Percentiles rank a stretch among this genome's conserved stretches.
Conservation (phyloP, 805 yeast genomes). For the Hermanozyma aechmeae region DNA sequence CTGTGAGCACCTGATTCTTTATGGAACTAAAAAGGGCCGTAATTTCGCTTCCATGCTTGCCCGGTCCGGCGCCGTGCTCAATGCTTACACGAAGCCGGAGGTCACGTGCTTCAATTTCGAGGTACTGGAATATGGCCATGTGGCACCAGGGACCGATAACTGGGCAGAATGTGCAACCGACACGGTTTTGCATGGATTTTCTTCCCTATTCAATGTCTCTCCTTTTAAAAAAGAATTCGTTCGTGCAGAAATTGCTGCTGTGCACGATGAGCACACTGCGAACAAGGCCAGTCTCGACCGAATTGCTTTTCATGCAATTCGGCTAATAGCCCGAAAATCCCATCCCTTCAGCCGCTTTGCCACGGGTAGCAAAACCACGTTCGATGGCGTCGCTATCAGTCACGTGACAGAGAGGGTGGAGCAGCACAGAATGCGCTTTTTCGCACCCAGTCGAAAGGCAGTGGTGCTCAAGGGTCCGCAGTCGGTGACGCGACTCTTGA, state of each 20-base stretch:
- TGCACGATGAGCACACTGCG: conserved; percentile 59
- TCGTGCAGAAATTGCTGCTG: conserved; percentile 46
- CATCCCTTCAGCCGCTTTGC: conserved; percentile 57
- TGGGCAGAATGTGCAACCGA: conserved; percentile 32
- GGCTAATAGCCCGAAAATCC: conserved; percentile 34
- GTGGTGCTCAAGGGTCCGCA: conserved; percentile 60
- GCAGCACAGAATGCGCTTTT: conserved; percentile 33
- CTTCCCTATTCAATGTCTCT: conserved; percentile 44
- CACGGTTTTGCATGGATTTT: conserved; percentile 37
- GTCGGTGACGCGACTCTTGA: too few species aligned
- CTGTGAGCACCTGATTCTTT: conserved; percentile 66
- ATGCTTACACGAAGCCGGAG: conserved; percentile 65
- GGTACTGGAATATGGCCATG: conserved; percentile 41
- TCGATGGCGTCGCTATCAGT: conserved; percentile 13
- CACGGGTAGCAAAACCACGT: conserved; percentile 53
- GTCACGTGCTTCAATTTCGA: conserved; percentile 58
- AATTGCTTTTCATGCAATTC: conserved; percentile 48
- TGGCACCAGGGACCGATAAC: conserved; percentile 9
- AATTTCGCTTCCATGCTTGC: conserved; percentile 34
- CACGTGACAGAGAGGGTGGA: conserved; percentile 23
- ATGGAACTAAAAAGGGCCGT: conserved; percentile 18
- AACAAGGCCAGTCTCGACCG: conserved; percentile 38
- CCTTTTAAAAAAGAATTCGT: conserved; percentile 33
- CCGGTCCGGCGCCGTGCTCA: conserved; percentile 45
- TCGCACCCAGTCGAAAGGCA: conserved; percentile 40